Evolutionary conservation across 176 grass and related monocot genomes (phyloP).

Genomic region (maize (Zea mays)): DNA sequence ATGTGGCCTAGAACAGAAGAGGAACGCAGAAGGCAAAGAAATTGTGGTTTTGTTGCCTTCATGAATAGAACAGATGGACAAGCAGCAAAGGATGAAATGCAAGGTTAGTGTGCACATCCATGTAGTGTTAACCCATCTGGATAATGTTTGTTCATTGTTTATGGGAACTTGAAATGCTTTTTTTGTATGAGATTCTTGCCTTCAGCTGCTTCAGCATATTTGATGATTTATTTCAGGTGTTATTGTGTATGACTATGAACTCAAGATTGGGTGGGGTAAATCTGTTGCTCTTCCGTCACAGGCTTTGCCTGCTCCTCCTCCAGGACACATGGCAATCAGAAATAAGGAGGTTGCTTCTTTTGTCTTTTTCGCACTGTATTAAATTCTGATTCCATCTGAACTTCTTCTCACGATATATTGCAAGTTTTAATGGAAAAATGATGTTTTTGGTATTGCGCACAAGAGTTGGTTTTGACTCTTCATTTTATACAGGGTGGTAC

Average conservation of each 20-base stretch:
- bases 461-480: constrained; percentile 29
- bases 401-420: constrained; percentile 14
- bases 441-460: constrained; percentile 17
- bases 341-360: constrained; percentile 78
- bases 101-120: constrained; percentile 60
- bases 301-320: constrained; percentile 91
- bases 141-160: constrained; percentile 24
- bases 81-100: constrained; percentile 99
- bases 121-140: constrained; percentile 7
- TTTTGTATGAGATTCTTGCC: constrained; percentile 7
- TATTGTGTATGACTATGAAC: constrained; percentile 94
- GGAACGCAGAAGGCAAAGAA: constrained; percentile 90
- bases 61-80: constrained; percentile 97
- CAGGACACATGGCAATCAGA: constrained; percentile 98
- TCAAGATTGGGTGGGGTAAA: constrained; percentile 99
- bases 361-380: not conserved
- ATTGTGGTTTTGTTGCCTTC: constrained; percentile 99
- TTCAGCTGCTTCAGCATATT: not conserved
- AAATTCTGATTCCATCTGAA: constrained; percentile 7
- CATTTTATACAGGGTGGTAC: constrained; percentile 69
- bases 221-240: constrained; percentile 63
- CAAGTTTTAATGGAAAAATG: not conserved
- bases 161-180: constrained; percentile 20
- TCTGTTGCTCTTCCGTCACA: constrained; percentile 96
- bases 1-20: constrained; percentile 99